Percentiles rank a stretch among this genome's conserved stretches.
phyloP scores from a whole-genome alignment of 768 basidiomycete species.

The Steccherinum ochraceum region DNA sequence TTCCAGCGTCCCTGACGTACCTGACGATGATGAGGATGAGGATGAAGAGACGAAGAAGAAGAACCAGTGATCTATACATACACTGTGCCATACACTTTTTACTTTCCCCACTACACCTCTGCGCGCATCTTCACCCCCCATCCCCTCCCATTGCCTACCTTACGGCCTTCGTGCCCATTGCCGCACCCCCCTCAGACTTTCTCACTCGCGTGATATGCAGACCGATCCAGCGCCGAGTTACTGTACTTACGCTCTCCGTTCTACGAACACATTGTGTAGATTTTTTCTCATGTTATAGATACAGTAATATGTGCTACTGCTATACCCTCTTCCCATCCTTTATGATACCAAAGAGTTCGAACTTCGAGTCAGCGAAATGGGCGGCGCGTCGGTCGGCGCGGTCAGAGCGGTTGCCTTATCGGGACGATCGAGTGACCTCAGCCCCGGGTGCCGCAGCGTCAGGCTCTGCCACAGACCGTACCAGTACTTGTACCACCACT shows the following conservation, averaged over 20 bases:
- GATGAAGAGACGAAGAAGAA: constrained; percentile 9
- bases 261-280: not conserved
- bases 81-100: not conserved
- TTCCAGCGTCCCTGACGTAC: not conserved
- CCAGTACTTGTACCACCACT: constrained; percentile 1
- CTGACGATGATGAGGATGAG: constrained; percentile 4
- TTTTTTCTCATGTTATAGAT: not conserved
- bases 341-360: too few species aligned
- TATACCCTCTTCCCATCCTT: too few species aligned
- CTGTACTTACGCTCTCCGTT: not conserved
- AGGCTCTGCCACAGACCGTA: too few species aligned
- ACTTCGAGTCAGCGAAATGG: too few species aligned
- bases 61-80: constrained; percentile 3
- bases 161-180: too few species aligned
- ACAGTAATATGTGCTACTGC: not conserved
- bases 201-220: too few species aligned
- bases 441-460: constrained; percentile 7
- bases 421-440: constrained; percentile 22
- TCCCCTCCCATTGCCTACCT: too few species aligned
- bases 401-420: constrained; percentile 19
- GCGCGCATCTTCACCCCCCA: too few species aligned
- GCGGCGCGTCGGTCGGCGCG: too few species aligned
- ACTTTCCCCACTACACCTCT: too few species aligned
- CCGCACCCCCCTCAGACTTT: too few species aligned
- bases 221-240: not conserved